A percentile compares a stretch with the other conserved stretches of the same genome.
Evolutionary conservation across 345 rosid genomes (phyloP).

Genomic region (Boechera divaricarpa): DNA sequence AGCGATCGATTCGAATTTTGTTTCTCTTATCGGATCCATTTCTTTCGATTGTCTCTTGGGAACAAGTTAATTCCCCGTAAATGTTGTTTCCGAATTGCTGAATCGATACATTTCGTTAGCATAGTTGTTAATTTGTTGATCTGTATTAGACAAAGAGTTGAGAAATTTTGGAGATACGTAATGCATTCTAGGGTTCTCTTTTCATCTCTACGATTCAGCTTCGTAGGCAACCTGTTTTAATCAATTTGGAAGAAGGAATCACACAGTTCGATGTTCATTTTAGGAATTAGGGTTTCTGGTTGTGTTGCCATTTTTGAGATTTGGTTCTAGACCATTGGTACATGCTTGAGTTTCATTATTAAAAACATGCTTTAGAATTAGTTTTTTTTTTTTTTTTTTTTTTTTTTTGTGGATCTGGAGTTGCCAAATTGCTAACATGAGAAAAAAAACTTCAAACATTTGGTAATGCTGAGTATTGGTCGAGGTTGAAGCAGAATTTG

Average conservation of each 20-base stretch:
- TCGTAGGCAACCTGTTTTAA: neutral
- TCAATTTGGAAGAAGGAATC: neutral
- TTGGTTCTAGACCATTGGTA: neutral
- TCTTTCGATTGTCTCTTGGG: neutral
- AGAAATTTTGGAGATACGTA: no score
- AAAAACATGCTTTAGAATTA: no score
- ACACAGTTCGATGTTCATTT: neutral
- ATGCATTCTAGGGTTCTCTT: constrained; percentile 28
- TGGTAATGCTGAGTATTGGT: neutral
- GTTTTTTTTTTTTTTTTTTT: no score
- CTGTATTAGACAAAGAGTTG: neutral
- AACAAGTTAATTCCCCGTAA: neutral
- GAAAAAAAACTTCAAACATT: constrained; percentile 1
- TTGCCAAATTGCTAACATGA: constrained; percentile 16
- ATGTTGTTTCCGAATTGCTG: neutral
- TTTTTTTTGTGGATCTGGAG: neutral
- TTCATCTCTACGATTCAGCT: neutral
- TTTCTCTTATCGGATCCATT: constrained; percentile 19
- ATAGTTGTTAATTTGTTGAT: neutral
- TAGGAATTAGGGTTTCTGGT: constrained; percentile 26
- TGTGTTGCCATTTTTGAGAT: constrained; percentile 15
- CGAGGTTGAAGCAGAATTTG: neutral
- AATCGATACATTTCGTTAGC: constrained; percentile 29
- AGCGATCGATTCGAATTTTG: constrained; percentile 3
- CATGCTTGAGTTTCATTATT: neutral